Conservation (phyloP, 805 yeast species). For the Schwanniomyces occidentalis region DNA sequence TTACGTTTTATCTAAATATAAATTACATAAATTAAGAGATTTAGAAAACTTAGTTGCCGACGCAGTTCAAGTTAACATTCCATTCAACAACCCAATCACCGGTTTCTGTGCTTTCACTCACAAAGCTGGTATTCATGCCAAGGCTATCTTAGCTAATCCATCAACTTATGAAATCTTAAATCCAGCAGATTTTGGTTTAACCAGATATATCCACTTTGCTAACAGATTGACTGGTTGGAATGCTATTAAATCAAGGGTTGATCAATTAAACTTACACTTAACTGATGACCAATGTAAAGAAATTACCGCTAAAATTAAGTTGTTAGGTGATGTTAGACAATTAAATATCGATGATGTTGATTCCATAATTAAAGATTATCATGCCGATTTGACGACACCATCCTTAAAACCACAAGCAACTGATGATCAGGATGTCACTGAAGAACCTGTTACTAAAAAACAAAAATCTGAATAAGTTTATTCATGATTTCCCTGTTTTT, state of each 20-base stretch:
- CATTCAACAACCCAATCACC: conserved; percentile 63
- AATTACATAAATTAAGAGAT: conserved; percentile 55
- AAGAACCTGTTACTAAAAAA: conserved; percentile 36
- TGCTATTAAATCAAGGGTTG: conserved; percentile 61
- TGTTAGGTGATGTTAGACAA: conserved; percentile 60
- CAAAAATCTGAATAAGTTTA: conserved; percentile 15
- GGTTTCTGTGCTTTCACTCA: conserved; percentile 67
- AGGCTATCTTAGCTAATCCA: conserved; percentile 62
- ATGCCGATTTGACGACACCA: conserved; percentile 42
- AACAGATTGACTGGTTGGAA: conserved; percentile 65
- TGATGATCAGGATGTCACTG: conserved; percentile 24
- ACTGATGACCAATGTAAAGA: conserved; percentile 59
- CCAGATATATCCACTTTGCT: conserved; percentile 63
- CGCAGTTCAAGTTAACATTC: conserved; percentile 58
- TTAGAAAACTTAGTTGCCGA: conserved; percentile 61
- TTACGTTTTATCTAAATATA: conserved; percentile 57
- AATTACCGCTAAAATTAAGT: conserved; percentile 54
- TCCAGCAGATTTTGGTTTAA: conserved; percentile 59
- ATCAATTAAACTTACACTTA: conserved; percentile 55
- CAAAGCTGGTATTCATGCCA: conserved; percentile 65
- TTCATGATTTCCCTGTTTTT: conserved; percentile 1
- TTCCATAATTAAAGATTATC: conserved; percentile 57
- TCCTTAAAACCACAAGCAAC: conserved; percentile 20
- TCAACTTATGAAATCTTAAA: conserved; percentile 62
- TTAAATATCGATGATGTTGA: conserved; percentile 62